phyloP scores from a whole-genome alignment of 2,329 filamentous ascomycete genomes.

The Ustilaginoidea virens region DNA sequence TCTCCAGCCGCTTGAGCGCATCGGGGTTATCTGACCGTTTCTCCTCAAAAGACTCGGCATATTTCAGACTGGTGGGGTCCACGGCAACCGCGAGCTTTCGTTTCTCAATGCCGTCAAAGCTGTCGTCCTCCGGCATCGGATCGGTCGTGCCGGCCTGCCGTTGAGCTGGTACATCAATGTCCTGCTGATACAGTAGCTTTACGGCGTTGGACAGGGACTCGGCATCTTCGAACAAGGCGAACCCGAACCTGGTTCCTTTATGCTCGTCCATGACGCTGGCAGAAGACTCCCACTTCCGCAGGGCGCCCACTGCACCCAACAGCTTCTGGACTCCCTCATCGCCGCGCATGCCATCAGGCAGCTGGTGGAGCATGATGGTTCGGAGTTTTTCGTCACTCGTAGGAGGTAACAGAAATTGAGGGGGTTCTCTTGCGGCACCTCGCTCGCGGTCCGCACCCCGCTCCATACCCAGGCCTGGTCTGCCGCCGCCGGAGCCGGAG shows the following conservation, averaged over 20 bases:
- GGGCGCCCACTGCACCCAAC: conserved; percentile 56
- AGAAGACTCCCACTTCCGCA: conserved; percentile 75
- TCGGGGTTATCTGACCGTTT: conserved; percentile 47
- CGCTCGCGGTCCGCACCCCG: conserved; percentile 52
- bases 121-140: conserved; percentile 23
- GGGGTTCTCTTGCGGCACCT: conserved; percentile 49
- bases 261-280: conserved; percentile 45
- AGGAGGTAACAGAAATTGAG: conserved; percentile 63
- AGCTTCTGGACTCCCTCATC: conserved; percentile 71
- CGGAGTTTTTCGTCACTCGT: conserved; percentile 81
- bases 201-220: conserved; percentile 76
- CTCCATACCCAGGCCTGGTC: conserved; percentile 42
- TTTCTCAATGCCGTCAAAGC: conserved; percentile 47
- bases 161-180: conserved; percentile 70
- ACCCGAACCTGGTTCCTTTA: conserved; percentile 78
- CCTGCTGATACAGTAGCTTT: conserved; percentile 67
- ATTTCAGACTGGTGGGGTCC: conserved; percentile 69
- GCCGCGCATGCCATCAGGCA: conserved; percentile 62
- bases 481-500: conserved; percentile 15
- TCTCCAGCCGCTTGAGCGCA: conserved; percentile 52
- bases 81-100: conserved; percentile 57
- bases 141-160: conserved; percentile 44
- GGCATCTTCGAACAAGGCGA: conserved; percentile 86
- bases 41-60: conserved; percentile 68
- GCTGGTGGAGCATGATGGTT: conserved; percentile 78